Conservation (phyloP, 2,329 filamentous ascomycete species). For the Byssochlamys sp. region DNA sequence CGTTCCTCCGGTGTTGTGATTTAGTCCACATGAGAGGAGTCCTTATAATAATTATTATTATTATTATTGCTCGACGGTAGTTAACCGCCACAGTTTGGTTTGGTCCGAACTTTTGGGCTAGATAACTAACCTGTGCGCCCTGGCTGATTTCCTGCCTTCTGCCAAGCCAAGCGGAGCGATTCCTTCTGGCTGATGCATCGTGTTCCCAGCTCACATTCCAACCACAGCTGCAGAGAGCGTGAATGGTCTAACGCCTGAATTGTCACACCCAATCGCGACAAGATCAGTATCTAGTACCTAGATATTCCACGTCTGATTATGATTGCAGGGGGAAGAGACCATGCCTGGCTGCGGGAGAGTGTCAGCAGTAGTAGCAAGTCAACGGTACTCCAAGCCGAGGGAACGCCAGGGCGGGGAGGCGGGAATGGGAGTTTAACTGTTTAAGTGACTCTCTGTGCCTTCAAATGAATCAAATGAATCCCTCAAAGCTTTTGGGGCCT, state of each 20-base stretch:
- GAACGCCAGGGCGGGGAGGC: neutral
- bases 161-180: neutral
- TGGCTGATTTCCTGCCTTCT: neutral
- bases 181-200: neutral
- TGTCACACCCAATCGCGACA: neutral
- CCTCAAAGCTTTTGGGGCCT: neutral
- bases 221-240: neutral
- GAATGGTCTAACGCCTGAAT: neutral
- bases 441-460: too few species aligned
- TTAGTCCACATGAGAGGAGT: too few species aligned
- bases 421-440: neutral
- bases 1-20: too few species aligned
- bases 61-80: too few species aligned
- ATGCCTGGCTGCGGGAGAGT: neutral
- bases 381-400: neutral
- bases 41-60: too few species aligned
- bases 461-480: neutral
- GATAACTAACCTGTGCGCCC: neutral
- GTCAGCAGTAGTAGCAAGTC: neutral
- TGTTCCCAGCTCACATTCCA: neutral
- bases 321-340: neutral
- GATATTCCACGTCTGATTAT: neutral
- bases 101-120: too few species aligned
- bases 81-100: too few species aligned
- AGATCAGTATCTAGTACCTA: neutral